A percentile compares a stretch with the other conserved stretches of the same genome.
phyloP scores from a whole-genome alignment of 148 eudicot species.

The Vaccinium macrocarpon region DNA sequence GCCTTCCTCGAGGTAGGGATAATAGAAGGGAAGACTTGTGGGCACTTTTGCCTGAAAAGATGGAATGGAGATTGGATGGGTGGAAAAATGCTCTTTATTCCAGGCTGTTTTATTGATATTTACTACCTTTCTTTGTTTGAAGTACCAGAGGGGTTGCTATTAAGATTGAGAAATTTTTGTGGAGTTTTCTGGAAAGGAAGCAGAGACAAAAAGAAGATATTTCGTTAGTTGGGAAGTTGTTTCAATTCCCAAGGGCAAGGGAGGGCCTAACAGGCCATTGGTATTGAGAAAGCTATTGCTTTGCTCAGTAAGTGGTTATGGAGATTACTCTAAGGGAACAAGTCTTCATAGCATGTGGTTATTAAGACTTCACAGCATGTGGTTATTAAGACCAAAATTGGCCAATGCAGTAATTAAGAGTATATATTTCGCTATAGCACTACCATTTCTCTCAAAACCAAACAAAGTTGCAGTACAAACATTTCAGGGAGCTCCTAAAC shows the following conservation, averaged over 20 bases:
- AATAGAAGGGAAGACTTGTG: background rate
- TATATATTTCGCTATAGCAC: background rate
- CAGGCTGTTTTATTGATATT: background rate
- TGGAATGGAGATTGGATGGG: background rate
- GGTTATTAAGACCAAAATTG: background rate
- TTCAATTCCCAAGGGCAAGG: background rate
- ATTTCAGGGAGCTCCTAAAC: too few species aligned
- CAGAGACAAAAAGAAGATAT: background rate
- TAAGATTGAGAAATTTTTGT: background rate
- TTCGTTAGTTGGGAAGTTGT: background rate
- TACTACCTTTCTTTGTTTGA: background rate
- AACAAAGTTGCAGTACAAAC: background rate
- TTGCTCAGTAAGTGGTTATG: background rate
- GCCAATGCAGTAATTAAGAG: background rate
- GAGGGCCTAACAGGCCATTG: background rate
- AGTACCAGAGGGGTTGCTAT: background rate
- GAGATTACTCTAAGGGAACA: background rate
- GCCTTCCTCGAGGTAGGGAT: background rate
- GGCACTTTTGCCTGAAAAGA: background rate
- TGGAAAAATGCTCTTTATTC: background rate
- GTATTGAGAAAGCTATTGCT: background rate
- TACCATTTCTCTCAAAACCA: background rate
- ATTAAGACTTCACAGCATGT: background rate
- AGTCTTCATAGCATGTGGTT: background rate
- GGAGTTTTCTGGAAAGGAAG: background rate